These are phyloP conservation scores for Hibiscus tridactylites DNA, from an alignment of 345 rosid species.

Conservation along the genomic window DNA sequence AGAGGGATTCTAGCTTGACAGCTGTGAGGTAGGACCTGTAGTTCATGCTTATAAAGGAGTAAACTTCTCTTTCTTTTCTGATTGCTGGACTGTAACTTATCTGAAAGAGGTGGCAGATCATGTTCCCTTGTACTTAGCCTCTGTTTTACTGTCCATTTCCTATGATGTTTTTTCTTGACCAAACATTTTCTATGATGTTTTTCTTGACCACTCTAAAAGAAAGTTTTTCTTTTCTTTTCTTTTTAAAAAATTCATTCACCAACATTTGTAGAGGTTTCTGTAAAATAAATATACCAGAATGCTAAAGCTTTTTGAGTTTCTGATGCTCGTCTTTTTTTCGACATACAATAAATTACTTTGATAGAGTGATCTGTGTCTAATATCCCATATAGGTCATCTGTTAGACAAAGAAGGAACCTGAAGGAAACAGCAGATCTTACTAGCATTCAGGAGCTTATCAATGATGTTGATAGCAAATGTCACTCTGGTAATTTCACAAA, in stretches of 20 bases:
- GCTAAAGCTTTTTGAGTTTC: neutral
- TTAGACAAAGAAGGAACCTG: conserved; percentile 85
- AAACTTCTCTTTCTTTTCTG: neutral
- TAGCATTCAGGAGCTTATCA: conserved; percentile 72
- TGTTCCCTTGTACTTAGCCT: neutral
- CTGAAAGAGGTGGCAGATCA: neutral
- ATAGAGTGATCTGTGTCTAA: neutral
- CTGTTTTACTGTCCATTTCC: neutral
- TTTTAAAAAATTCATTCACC: neutral
- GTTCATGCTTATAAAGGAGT: neutral
- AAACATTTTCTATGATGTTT: neutral
- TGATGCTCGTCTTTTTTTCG: neutral
- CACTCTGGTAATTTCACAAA: conserved; percentile 47
- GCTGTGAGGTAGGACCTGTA: conserved; percentile 51
- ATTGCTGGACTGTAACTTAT: neutral
- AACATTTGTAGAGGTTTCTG: neutral
- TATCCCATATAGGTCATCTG: conserved; percentile 45
- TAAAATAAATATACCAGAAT: neutral
- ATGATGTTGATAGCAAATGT: conserved; percentile 52
- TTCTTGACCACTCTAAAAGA: neutral
- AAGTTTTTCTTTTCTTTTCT: neutral
- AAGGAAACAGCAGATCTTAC: conserved; percentile 92
- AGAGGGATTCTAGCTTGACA: conserved; percentile 40
- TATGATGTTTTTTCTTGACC: neutral
- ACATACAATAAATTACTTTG: conserved; percentile 1